phyloP scores from a whole-genome alignment of 768 basidiomycete species.

The Pleurotus tuber-regium region DNA sequence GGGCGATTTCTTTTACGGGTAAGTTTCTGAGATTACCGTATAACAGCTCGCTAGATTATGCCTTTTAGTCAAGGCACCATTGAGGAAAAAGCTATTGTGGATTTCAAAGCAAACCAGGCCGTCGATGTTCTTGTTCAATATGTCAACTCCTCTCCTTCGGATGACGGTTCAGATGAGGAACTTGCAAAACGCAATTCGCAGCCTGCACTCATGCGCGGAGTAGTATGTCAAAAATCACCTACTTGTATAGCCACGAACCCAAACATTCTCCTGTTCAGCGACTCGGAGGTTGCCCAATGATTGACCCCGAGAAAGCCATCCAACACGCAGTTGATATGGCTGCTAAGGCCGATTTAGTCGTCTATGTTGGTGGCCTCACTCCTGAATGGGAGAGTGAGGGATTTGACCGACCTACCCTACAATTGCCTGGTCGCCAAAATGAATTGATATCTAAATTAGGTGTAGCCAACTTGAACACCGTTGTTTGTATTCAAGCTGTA shows the following conservation, averaged over 20 bases:
- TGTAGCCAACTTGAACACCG: slow-evolving; percentile 52
- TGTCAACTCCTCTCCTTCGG: slow-evolving; percentile 56
- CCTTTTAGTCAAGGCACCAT: slow-evolving; percentile 54
- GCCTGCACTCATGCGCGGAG: slow-evolving; percentile 67
- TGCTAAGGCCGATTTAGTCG: slow-evolving; percentile 48
- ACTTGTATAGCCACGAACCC: no score
- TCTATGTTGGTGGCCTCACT: slow-evolving; percentile 59
- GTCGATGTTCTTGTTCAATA: slow-evolving; percentile 60
- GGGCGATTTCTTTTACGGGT: slow-evolving; percentile 72
- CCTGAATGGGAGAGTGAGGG: slow-evolving; percentile 79
- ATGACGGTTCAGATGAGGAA: slow-evolving; percentile 36
- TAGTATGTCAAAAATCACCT: slow-evolving; percentile 42
- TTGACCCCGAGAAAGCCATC: slow-evolving; percentile 56
- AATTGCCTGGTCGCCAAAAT: slow-evolving; percentile 58
- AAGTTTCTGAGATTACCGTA: slow-evolving; percentile 14
- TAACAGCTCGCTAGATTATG: background rate
- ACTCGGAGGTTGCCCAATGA: slow-evolving; percentile 65
- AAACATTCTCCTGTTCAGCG: slow-evolving; percentile 30
- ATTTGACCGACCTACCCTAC: slow-evolving; percentile 62
- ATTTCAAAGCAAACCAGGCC: slow-evolving; percentile 42
- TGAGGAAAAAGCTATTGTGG: slow-evolving; percentile 55
- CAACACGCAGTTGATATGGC: slow-evolving; percentile 56
- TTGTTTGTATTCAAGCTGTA: slow-evolving; percentile 56
- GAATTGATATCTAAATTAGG: slow-evolving; percentile 53
- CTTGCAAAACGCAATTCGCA: slow-evolving; percentile 47